Evolutionary conservation across 139 green algal species (phyloP).

Genomic region (Coccomyxa sp.): DNA sequence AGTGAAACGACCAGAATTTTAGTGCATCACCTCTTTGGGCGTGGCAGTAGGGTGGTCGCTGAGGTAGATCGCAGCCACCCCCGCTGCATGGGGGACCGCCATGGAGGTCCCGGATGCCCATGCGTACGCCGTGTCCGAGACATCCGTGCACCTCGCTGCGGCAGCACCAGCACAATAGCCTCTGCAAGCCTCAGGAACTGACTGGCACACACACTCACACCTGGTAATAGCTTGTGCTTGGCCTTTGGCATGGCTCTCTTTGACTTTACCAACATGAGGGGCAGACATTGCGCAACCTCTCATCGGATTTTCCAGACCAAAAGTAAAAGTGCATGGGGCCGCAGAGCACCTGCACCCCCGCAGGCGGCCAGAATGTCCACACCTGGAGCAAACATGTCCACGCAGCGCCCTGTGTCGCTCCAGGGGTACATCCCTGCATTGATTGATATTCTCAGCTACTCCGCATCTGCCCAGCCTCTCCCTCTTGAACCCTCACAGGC

Average conservation of each 20-base stretch:
- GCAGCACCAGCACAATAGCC: background rate
- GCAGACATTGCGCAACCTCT: too few species aligned
- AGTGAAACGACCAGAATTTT: background rate
- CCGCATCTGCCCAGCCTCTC: too few species aligned
- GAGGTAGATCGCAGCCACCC: constrained; percentile 60
- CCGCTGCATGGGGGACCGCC: constrained; percentile 67
- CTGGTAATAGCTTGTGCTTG: background rate
- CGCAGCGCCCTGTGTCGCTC: constrained; percentile 36
- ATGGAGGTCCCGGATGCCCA: constrained; percentile 66
- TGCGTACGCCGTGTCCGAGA: constrained; percentile 56
- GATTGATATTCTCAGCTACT: too few species aligned
- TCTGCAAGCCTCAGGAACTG: background rate
- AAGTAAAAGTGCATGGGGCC: background rate
- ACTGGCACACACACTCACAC: background rate
- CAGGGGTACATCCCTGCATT: constrained; percentile 36
- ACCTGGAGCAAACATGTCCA: constrained; percentile 43
- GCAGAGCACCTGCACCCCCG: constrained; percentile 22
- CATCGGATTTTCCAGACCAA: too few species aligned
- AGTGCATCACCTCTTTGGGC: constrained; percentile 37
- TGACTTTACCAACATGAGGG: too few species aligned
- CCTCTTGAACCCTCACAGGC: too few species aligned
- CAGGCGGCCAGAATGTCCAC: constrained; percentile 36
- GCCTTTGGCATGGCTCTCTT: too few species aligned
- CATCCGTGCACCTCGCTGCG: constrained; percentile 41
- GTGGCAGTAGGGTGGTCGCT: constrained; percentile 31